Percentiles rank a stretch among this genome's conserved stretches.
Conservation (phyloP, 331 rosid species). For the Dryas integrifolia region DNA sequence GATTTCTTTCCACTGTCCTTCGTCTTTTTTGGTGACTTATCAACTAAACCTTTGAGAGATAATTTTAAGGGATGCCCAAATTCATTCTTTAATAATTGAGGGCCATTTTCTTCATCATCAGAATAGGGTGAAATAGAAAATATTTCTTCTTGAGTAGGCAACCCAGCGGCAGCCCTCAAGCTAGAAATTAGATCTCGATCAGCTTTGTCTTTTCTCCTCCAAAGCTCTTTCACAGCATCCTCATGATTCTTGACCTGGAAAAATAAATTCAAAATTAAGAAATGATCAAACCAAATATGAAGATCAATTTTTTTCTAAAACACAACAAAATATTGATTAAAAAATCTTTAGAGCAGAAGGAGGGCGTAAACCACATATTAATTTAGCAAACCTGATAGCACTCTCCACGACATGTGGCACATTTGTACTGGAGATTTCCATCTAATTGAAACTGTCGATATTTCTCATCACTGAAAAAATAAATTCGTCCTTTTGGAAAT, state of each 20-base stretch:
- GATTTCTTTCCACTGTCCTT: constrained; percentile 75
- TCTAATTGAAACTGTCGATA: constrained; percentile 89
- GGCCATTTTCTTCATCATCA: constrained; percentile 81
- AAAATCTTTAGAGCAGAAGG: not conserved
- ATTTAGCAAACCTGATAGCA: constrained; percentile 67
- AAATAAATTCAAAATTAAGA: constrained; percentile 17
- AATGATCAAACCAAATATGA: not conserved
- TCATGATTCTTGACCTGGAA: constrained; percentile 79
- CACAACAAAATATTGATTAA: not conserved
- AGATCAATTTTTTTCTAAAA: not conserved
- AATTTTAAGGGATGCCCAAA: constrained; percentile 74
- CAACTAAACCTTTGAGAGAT: constrained; percentile 69
- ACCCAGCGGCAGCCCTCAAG: constrained; percentile 95
- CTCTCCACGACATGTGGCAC: constrained; percentile 97
- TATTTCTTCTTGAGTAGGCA: constrained; percentile 94
- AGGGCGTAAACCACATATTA: not conserved
- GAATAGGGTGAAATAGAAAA: constrained; percentile 88
- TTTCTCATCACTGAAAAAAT: constrained; percentile 76
- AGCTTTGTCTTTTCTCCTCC: constrained; percentile 84
- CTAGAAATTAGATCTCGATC: constrained; percentile 72
- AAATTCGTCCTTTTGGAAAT: constrained; percentile 14
- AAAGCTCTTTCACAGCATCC: constrained; percentile 95
- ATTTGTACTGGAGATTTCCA: constrained; percentile 87
- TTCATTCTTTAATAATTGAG: constrained; percentile 66
- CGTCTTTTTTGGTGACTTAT: constrained; percentile 66